phyloP scores from a whole-genome alignment of 257 asterid species.

The Solanum chilense region DNA sequence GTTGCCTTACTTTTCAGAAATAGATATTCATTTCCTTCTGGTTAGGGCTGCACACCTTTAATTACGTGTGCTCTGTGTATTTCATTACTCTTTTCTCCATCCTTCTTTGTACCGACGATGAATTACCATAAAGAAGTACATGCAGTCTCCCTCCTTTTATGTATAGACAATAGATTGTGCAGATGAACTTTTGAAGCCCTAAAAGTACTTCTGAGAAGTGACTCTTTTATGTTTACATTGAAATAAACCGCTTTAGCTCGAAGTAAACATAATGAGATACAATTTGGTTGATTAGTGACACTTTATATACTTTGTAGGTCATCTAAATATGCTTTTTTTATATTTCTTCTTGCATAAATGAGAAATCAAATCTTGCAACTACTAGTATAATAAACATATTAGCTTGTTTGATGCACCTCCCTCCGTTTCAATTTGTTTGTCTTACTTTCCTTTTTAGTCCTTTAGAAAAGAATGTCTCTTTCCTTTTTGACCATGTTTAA shows the following conservation, averaged over 20 bases:
- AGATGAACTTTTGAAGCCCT: not conserved
- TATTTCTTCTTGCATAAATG: not conserved
- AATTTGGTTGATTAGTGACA: not conserved
- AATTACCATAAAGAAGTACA: not conserved
- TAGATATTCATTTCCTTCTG: not conserved
- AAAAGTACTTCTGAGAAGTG: not conserved
- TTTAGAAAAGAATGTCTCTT: not conserved
- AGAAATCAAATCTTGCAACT: not conserved
- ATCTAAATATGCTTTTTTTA: not conserved
- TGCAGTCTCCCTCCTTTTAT: not conserved
- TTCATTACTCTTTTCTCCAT: not conserved
- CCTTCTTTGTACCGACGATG: not conserved
- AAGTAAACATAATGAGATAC: not conserved
- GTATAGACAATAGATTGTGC: not conserved
- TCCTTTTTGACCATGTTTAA: not conserved
- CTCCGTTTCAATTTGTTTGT: not conserved
- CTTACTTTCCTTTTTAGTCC: not conserved
- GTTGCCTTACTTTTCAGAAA: not conserved
- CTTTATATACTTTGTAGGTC: not conserved
- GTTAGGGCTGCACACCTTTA: not conserved
- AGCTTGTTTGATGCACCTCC: not conserved
- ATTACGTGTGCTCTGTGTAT: not conserved
- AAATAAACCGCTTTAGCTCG: not conserved
- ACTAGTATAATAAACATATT: not conserved
- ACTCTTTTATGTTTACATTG: not conserved